Base-by-base conservation (phyloP, 2,329 filamentous ascomycete species). In the Lachnellula subtilissima region DNA sequence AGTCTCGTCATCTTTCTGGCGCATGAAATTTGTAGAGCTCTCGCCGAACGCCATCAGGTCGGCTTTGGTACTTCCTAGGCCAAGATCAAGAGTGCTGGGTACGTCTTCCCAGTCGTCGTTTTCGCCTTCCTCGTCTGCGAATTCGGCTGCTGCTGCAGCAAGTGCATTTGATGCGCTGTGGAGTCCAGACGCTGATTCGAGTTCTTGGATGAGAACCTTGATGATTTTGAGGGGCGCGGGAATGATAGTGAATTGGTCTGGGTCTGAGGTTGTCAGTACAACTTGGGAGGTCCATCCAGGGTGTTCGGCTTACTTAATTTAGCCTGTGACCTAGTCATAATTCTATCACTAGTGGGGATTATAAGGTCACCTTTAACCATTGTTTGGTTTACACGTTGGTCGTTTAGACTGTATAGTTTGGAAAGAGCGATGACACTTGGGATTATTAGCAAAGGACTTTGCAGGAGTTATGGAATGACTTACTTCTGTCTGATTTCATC, bases 401-500 rank as follows among this genome's bases (percentile, higher is more conserved):
- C 93, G 67, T 94, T 88, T 17, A 99, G 80, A 53, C 87, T 86
- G 72, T 94, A 97, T 2, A 99, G 78, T 69, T 95, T 96, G 0
- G 91, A 92, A 2, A 99, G 81, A 5, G 94, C 94, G 65, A 96
- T 93, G 57, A 97, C 90, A 68, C 89, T 93, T 65, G 6, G 45
- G 37, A 17, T 40, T 28, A 62, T 77, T 67, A 76, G 73, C 49
- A 58, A 22, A n/a, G 35, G 8, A 19, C 45, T 15, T 14, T 6
- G 35, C 17, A 42, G 47, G 9, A 22, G 28, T 9, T 12, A 1
- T n/a, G 2, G 7, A 22, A 2, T 1, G n/a, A 77, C 85, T 72
- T 77, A 92, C 89, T 97, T 99, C 72, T 97, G 91, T 64, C 92
- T 84, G 65, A 97, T 97, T 72, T 97, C 93, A 66, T 97, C 92